Evolutionary conservation across 352 stramenopile species (phyloP).

Genomic region (Phytophthora foliorum): DNA sequence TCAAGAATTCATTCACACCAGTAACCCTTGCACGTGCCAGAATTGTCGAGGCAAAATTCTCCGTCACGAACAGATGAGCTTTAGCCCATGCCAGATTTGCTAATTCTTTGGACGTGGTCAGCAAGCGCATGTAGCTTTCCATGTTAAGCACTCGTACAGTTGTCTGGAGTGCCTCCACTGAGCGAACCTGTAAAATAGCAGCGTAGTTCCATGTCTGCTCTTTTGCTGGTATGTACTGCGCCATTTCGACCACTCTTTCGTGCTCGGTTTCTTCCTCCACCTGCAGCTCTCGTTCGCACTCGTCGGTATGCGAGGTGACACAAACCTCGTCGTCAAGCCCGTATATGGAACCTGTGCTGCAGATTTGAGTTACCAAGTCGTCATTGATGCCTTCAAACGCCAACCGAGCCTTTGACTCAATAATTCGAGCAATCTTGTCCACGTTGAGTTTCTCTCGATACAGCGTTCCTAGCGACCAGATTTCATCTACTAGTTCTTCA

Average conservation of each 20-base stretch:
- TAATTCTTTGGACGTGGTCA: constrained; percentile 4
- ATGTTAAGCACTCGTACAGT: not conserved
- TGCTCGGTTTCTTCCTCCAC: constrained; percentile 50
- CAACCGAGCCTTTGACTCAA: constrained; percentile 18
- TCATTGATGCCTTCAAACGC: constrained; percentile 39
- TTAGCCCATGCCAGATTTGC: constrained; percentile 31
- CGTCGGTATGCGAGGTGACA: constrained; percentile 43
- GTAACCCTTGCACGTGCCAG: not conserved
- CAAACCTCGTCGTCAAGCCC: constrained; percentile 47
- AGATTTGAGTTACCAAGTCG: constrained; percentile 17
- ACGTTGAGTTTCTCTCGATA: constrained; percentile 44
- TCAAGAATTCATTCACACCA: constrained; percentile 26
- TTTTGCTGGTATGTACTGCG: not conserved
- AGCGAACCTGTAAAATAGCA: constrained; percentile 14
- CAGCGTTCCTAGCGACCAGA: constrained; percentile 56
- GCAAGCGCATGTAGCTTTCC: not conserved
- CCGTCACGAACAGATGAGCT: constrained; percentile 38
- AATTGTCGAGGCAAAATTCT: constrained; percentile 49
- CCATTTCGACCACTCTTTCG: constrained; percentile 21
- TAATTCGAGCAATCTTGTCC: not conserved
- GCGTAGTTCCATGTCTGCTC: constrained; percentile 41
- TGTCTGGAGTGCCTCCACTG: not conserved
- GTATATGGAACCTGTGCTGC: constrained; percentile 13
- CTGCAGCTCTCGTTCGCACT: constrained; percentile 65
- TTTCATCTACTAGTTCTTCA: constrained; percentile 53